Evolutionary conservation across 805 yeast species (phyloP).

Genomic region (Dipodascus albidus): DNA sequence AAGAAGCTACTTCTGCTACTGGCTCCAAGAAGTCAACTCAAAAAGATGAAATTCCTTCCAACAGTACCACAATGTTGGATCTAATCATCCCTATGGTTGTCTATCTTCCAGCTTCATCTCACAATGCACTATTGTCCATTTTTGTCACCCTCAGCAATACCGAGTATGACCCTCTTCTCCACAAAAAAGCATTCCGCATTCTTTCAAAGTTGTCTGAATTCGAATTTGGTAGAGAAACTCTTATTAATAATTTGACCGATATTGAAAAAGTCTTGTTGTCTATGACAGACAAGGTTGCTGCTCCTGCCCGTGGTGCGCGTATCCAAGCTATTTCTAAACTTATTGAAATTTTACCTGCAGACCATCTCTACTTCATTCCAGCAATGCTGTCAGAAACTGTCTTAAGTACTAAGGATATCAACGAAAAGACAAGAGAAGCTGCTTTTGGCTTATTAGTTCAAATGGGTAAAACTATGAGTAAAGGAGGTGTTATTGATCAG

Average conservation of each 20-base stretch:
- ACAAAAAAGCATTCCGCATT: conserved; percentile 74
- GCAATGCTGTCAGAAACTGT: conserved; percentile 77
- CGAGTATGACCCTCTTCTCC: conserved; percentile 50
- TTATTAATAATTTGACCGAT: conserved; percentile 40
- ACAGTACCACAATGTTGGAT: conserved; percentile 84
- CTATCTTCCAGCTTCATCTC: conserved; percentile 60
- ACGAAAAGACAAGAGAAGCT: conserved; percentile 79
- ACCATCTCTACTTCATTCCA: conserved; percentile 68
- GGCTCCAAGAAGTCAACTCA: conserved; percentile 20
- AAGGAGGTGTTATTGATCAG: conserved; percentile 53
- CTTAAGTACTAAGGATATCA: conserved; percentile 80
- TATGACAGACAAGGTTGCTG: conserved; percentile 33
- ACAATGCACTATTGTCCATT: conserved; percentile 66
- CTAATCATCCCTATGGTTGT: conserved; percentile 78
- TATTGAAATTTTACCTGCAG: conserved; percentile 48
- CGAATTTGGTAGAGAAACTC: conserved; percentile 47
- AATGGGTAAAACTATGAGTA: conserved; percentile 70
- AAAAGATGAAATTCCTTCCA: conserved; percentile 32
- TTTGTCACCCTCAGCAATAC: conserved; percentile 55
- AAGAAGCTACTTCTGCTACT: conserved; percentile 23
- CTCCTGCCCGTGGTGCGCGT: conserved; percentile 74
- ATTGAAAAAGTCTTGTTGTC: conserved; percentile 50
- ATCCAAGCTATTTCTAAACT: conserved; percentile 54
- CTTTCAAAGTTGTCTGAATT: conserved; percentile 59
- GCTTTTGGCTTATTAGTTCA: conserved; percentile 65